Conservation (phyloP, 2,329 filamentous ascomycete genomes). For the Chaetomiaceae sp. region DNA sequence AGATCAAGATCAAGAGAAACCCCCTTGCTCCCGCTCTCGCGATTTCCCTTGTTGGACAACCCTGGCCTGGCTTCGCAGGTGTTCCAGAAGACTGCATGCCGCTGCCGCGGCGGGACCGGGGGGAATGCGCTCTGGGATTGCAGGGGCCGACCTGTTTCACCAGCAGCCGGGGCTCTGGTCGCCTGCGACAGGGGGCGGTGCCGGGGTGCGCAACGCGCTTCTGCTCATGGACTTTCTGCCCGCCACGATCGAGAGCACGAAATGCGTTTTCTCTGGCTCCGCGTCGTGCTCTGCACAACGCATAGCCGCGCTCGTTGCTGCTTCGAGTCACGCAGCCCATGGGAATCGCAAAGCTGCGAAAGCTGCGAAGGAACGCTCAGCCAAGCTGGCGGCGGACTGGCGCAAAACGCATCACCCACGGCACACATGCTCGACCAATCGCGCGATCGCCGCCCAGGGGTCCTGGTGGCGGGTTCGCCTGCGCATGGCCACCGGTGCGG, state of each 20-base stretch:
- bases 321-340: conserved; percentile 9
- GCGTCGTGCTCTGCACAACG: conserved; percentile 12
- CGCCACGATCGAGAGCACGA: no score
- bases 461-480: conserved; percentile 9
- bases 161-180: conserved; percentile 38
- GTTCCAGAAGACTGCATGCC: conserved; percentile 40
- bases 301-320: conserved; percentile 9
- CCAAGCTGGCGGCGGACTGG: conserved; percentile 24
- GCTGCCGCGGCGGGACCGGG: conserved; percentile 43
- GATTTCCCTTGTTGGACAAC: conserved; percentile 12
- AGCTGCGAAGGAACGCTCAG: conserved; percentile 3
- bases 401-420: conserved; percentile 20
- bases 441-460: background rate
- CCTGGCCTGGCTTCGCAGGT: conserved; percentile 28
- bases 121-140: conserved; percentile 41
- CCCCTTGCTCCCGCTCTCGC: conserved; percentile 10
- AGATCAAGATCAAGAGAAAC: background rate
- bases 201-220: conserved; percentile 29
- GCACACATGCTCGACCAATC: background rate
- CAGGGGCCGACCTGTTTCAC: conserved; percentile 52
- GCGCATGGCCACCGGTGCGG: conserved; percentile 14
- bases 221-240: conserved; percentile 13
- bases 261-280: no score
- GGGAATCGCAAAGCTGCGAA: background rate
- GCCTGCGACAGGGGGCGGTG: conserved; percentile 33